Evolutionary conservation across 129 eudicot species (phyloP).

Genomic region (Apium graveolens): DNA sequence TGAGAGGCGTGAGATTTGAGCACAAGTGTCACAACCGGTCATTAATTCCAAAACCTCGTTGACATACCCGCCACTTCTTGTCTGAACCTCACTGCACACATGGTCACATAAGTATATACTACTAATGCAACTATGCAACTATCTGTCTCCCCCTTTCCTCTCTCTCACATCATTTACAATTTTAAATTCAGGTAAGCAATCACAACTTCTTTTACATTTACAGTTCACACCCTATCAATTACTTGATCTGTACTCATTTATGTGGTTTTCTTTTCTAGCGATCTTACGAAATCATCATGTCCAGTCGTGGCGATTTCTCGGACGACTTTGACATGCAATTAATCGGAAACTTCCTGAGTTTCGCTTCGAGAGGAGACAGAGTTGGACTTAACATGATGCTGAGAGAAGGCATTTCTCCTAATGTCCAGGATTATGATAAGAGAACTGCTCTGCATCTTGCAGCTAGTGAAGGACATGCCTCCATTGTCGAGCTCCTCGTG

Average conservation of each 20-base stretch:
- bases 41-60: conserved; percentile 5
- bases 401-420: conserved; percentile 45
- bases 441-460: conserved; percentile 73
- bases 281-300: conserved; percentile 15
- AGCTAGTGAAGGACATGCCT: conserved; percentile 76
- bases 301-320: conserved; percentile 22
- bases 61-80: conserved; percentile 4
- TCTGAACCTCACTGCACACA: background rate
- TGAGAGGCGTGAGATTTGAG: background rate
- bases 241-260: background rate
- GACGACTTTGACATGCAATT: conserved; percentile 52
- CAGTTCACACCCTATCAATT: background rate
- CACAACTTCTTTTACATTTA: background rate
- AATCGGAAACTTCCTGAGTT: conserved; percentile 56
- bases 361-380: conserved; percentile 57
- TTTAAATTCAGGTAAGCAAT: background rate
- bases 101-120: no score
- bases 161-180: background rate
- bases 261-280: background rate
- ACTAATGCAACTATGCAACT: background rate
- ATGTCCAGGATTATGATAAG: conserved; percentile 64
- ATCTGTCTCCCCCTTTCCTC: background rate
- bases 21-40: background rate
- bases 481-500: conserved; percentile 66
- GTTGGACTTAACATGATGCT: conserved; percentile 62